Base-by-base conservation (phyloP, 257 asterid species). In the Verbascum thapsus region DNA sequence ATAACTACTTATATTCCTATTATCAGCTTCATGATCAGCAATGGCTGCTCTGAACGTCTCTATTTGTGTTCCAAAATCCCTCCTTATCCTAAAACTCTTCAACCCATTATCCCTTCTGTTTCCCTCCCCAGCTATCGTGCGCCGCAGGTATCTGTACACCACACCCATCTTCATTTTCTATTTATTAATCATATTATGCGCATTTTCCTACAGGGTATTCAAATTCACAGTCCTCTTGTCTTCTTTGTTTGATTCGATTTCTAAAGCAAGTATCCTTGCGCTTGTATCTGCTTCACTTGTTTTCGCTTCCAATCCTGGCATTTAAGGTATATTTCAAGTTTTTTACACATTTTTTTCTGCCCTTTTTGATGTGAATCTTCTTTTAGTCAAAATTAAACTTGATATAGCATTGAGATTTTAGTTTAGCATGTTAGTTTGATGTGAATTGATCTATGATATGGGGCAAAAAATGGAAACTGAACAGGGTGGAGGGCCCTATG, bases 401-500 rank as follows among this genome's bases (percentile, higher is more conserved):
- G 32, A 5, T 47, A 3, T 63, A 52, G 49, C 12, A 19, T 42
- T 44, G 35, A 12, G 8, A 22, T 43, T 63, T 17, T 3, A 12
- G 15, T 39, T 51, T 49, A 17, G 6, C 8, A 3, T 3, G 32
- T 42, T 61, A 54, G 73, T 32, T 52, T 54, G 5, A 39, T 69
- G 63, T 23, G 38, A 18, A 54, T 64, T 69, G 32, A 47, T 52
- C 45, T 44, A 26, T 60, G 40, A 49, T 56, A 23, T 65, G 16
- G 52, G 69, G 47, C 15, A 45, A 44, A 52, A 16, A 18, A 40
- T 8, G 16, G 43, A 40, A 44, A 30, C 12, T 26, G 32, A 8
- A 67, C 76, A 91, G 94, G 99, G 99, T 2, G 97, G 99, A 65
- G 99, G 99, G 37, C 97, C 99, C 19, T 92, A 92, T 65, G 99